phyloP scores from a whole-genome alignment of 192 early-diverging fungal species.

The Coemansia sp. region DNA sequence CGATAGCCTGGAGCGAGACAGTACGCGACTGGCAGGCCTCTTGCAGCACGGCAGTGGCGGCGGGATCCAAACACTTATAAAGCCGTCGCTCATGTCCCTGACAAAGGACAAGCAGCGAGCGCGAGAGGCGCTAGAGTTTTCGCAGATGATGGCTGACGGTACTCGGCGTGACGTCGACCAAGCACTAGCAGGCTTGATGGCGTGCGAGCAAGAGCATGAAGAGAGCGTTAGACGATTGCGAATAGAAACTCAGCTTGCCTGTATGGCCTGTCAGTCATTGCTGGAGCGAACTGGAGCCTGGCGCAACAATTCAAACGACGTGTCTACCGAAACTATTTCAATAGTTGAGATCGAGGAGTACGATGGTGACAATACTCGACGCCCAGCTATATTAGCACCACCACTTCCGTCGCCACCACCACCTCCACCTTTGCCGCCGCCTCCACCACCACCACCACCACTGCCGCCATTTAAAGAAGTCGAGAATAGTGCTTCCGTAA shows the following conservation, averaged over 20 bases:
- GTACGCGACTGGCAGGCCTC: background rate
- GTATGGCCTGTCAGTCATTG: background rate
- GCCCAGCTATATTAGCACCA: background rate
- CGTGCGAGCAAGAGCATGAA: slow-evolving; percentile 1
- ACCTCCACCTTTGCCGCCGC: slow-evolving; percentile 7
- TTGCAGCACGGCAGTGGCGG: background rate
- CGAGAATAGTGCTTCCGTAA: background rate
- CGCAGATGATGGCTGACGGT: slow-evolving; percentile 3
- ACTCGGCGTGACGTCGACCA: slow-evolving; percentile 3
- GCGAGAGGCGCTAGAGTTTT: slow-evolving; percentile 3
- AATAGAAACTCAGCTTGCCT: background rate
- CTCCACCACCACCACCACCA: background rate
- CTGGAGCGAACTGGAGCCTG: background rate
- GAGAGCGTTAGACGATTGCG: background rate
- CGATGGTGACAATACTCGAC: background rate
- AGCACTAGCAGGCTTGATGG: background rate
- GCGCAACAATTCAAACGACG: background rate
- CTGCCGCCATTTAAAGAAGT: background rate
- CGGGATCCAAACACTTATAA: slow-evolving; percentile 2
- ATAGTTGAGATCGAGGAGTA: slow-evolving; percentile 2
- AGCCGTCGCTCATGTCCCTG: background rate
- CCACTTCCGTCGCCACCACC: background rate
- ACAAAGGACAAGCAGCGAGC: slow-evolving; percentile 8
- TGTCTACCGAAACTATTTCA: background rate
- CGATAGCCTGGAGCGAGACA: slow-evolving; percentile 2